Evolutionary conservation across 2,329 filamentous ascomycete species (phyloP).

Genomic region (Sporothrix brunneoviolacea): DNA sequence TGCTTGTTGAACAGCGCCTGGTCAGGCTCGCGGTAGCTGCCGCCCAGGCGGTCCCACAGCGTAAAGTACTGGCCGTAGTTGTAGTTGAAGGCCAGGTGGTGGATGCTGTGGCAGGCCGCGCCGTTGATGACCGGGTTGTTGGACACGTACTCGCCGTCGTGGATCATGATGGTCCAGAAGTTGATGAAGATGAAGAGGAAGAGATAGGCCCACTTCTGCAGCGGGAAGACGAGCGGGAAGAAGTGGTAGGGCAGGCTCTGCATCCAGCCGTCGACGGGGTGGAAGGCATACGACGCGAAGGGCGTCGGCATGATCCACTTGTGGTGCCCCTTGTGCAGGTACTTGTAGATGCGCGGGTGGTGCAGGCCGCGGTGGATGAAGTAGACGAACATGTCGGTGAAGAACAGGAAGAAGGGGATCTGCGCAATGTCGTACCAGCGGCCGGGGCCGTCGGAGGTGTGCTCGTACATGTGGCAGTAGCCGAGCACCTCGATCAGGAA

Average conservation of each 20-base stretch:
- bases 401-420: conserved; percentile 81
- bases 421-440: conserved; percentile 72
- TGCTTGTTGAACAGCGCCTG: conserved; percentile 77
- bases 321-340: conserved; percentile 93
- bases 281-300: conserved; percentile 88
- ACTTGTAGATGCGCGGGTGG: conserved; percentile 75
- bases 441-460: conserved; percentile 66
- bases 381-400: conserved; percentile 88
- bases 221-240: conserved; percentile 85
- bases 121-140: conserved; percentile 91
- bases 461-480: conserved; percentile 81
- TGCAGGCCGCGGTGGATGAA: conserved; percentile 85
- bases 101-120: conserved; percentile 87
- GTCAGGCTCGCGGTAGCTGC: conserved; percentile 81
- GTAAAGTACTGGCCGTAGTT: conserved; percentile 96
- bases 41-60: conserved; percentile 80
- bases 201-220: conserved; percentile 86
- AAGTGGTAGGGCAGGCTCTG: conserved; percentile 90
- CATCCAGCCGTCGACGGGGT: conserved; percentile 83
- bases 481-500: conserved; percentile 81
- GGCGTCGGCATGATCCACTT: conserved; percentile 99
- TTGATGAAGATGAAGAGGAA: conserved; percentile 87
- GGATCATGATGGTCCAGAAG: conserved; percentile 93
- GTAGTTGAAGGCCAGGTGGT: conserved; percentile 82
- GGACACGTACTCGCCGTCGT: conserved; percentile 90